Evolutionary conservation across 2,329 filamentous ascomycete species (phyloP).

Genomic region (Volutella citrinella): DNA sequence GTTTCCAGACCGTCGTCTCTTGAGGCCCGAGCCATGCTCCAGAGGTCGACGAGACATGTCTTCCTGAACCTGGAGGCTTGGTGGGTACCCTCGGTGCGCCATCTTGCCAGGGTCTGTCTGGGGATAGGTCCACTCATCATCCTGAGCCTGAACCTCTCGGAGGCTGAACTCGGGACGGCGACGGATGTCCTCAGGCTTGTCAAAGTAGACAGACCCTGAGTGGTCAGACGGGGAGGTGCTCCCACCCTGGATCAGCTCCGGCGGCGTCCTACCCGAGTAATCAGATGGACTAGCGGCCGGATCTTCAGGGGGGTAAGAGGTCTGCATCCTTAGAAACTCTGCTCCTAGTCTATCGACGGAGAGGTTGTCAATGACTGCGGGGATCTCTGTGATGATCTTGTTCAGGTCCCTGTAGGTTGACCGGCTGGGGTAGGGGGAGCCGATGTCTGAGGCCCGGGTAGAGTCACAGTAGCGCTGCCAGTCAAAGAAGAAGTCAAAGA

Average conservation of each 20-base stretch:
- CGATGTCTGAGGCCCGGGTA: slow-evolving; percentile 28
- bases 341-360: slow-evolving; percentile 29
- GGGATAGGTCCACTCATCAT: slow-evolving; percentile 41
- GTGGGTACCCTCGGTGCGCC: slow-evolving; percentile 28
- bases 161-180: slow-evolving; percentile 30
- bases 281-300: slow-evolving; percentile 31
- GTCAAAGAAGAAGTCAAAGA: slow-evolving; percentile 37
- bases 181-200: slow-evolving; percentile 28
- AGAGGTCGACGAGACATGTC: slow-evolving; percentile 21
- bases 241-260: slow-evolving; percentile 35
- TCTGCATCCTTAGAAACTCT: slow-evolving; percentile 33
- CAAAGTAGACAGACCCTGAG: slow-evolving; percentile 33
- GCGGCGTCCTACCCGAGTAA: slow-evolving; percentile 36
- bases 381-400: slow-evolving; percentile 35
- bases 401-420: slow-evolving; percentile 27
- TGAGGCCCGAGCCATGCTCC: slow-evolving; percentile 27
- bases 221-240: slow-evolving; percentile 40
- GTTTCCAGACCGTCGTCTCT: slow-evolving; percentile 34
- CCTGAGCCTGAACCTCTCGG: slow-evolving; percentile 33
- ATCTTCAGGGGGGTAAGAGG: slow-evolving; percentile 31
- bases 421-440: slow-evolving; percentile 26
- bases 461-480: slow-evolving; percentile 33
- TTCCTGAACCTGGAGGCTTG: slow-evolving; percentile 30
- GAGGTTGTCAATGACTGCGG: slow-evolving; percentile 30
- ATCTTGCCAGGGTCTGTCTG: slow-evolving; percentile 32